Evolutionary conservation across 148 eudicot genomes (phyloP).

Genomic region (Beta vulgaris): DNA sequence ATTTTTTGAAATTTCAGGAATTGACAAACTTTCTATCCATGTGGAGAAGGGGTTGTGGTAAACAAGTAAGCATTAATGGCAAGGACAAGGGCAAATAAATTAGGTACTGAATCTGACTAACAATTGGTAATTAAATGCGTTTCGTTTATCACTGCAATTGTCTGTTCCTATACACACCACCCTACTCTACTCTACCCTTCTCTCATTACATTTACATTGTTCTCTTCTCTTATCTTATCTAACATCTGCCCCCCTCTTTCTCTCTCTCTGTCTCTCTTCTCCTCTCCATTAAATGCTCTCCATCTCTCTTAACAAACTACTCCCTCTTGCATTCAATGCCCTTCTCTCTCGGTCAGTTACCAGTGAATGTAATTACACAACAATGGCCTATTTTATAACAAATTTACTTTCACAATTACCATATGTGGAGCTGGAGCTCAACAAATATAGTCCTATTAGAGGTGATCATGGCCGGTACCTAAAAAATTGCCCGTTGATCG

Average conservation of each 20-base stretch:
- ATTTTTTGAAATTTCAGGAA: no score
- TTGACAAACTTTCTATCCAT: not conserved
- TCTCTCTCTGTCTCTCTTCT: not conserved
- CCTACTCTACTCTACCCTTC: not conserved
- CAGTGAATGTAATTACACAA: not conserved
- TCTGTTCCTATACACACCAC: constrained; percentile 7
- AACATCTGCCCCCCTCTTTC: not conserved
- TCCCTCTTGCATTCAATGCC: constrained; percentile 22
- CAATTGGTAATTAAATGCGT: constrained; percentile 22
- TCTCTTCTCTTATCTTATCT: no score
- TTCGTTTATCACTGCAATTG: constrained; percentile 32
- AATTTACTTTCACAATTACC: not conserved
- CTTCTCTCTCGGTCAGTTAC: constrained; percentile 18
- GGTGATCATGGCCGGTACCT: no score
- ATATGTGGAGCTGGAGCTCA: not conserved
- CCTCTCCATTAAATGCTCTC: constrained; percentile 7
- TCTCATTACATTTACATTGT: not conserved
- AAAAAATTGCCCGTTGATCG: no score
- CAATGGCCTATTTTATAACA: not conserved
- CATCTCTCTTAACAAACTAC: not conserved
- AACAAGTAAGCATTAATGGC: constrained; percentile 13
- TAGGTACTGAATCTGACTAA: constrained; percentile 11
- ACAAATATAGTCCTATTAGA: no score
- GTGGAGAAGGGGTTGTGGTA: not conserved
- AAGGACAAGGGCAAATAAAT: constrained; percentile 29